Evolutionary conservation across 139 green algal genomes (phyloP), one percentile per base, ranked within the genome.

Genomic region (Diplosphaera chodatii): DNA sequence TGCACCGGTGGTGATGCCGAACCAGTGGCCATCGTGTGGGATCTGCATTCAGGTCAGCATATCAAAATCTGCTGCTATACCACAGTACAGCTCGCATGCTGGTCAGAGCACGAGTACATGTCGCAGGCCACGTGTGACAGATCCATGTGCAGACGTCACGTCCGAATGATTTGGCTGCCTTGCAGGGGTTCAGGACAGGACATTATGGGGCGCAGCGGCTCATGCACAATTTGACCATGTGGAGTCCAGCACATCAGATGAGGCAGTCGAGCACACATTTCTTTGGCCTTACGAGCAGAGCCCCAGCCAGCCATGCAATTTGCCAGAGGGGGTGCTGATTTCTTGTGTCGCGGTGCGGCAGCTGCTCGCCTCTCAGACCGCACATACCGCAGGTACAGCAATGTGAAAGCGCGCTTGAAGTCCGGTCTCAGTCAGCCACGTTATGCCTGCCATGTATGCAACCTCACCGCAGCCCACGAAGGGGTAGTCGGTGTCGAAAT

Each of bases 31-130:
- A 32, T 65, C 3, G 27, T 65, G 5, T 65, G 59, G 59, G 59
- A 65, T n/a, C n/a, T 65, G 4, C 59, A 65, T n/a, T 31, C 59
- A 65, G 59, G 59, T 65, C 21, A 64, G n/a, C n/a, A 48, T 48
- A 10, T 48, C 8, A 48, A 10, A 6, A 48, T n/a, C n/a, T n/a
- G n/a, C n/a, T n/a, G n/a, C n/a, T n/a, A n/a, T n/a, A n/a, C n/a
- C n/a, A n/a, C n/a, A 48, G 37, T 48, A 48, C 37, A 6, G 10
- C 37, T 10, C 8, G 10, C 37, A 48, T 48, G 37, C 6, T 48
- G 37, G 21, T 15, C 5, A 18, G 2, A 33, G n/a, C 27, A 22
- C 15, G 55, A 63, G 22, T 28, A 63, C 22, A 15, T 6, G 6
- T 30, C 4, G 23, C 23, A n/a, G n/a, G n/a, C n/a, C n/a, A 28